Evolutionary conservation across 768 basidiomycete species (phyloP).

Genomic region (Lactarius deliciosus): DNA sequence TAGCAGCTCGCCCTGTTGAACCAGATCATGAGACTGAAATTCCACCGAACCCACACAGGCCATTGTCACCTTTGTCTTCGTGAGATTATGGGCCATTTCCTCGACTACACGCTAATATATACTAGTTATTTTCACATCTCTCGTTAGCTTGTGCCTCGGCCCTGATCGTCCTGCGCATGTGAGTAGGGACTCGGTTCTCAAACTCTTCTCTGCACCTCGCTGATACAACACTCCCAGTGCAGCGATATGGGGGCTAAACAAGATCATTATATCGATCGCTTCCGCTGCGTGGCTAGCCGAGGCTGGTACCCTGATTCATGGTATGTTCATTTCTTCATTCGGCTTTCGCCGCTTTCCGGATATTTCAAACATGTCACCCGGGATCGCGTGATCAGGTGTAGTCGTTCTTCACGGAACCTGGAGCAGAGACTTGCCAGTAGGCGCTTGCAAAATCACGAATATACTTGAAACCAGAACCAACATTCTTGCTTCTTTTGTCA

Average conservation of each 20-base stretch:
- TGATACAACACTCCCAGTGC: background rate
- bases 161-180: constrained; percentile 24
- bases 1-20: background rate
- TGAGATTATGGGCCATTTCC: background rate
- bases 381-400: background rate
- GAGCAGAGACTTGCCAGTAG: too few species aligned
- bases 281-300: background rate
- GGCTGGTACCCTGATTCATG: background rate
- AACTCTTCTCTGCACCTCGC: background rate
- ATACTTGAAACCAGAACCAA: background rate
- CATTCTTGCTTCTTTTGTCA: background rate
- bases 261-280: background rate
- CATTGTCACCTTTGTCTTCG: background rate
- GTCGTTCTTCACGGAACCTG: background rate
- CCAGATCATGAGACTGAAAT: background rate
- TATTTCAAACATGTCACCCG: background rate
- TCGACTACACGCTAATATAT: background rate
- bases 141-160: constrained; percentile 12
- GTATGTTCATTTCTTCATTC: background rate
- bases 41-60: background rate
- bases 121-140: constrained; percentile 7
- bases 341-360: background rate
- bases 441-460: background rate
- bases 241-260: constrained; percentile 16
- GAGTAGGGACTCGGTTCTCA: background rate